Percentiles rank a stretch among this genome's conserved stretches.
phyloP scores from a whole-genome alignment of 257 asterid genomes.

The Ilex asprella region DNA sequence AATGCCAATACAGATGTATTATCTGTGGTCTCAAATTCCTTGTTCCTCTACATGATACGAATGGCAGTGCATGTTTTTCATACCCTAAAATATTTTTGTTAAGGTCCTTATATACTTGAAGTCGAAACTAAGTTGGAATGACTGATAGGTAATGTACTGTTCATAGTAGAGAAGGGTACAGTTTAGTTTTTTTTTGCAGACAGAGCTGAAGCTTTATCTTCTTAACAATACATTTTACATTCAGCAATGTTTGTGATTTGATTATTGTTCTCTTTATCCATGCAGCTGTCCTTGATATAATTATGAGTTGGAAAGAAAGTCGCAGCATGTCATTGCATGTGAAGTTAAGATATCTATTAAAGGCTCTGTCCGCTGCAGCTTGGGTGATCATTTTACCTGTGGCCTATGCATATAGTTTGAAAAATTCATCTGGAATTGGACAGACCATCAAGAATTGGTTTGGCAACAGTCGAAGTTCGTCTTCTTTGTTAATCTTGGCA shows the following conservation, averaged over 20 bases:
- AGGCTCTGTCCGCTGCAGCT: slow-evolving; percentile 69
- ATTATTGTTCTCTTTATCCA: not conserved
- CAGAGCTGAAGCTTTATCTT: not conserved
- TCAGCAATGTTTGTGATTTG: not conserved
- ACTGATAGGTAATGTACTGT: too few species aligned
- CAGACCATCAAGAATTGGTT: slow-evolving; percentile 79
- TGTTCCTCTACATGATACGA: too few species aligned
- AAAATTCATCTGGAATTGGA: slow-evolving; percentile 61
- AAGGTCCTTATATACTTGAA: too few species aligned
- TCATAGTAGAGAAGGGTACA: not conserved
- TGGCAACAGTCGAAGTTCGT: slow-evolving; percentile 65
- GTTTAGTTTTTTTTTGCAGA: not conserved
- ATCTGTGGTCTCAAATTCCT: not conserved
- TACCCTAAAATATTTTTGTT: too few species aligned
- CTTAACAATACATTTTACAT: not conserved
- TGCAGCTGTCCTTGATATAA: slow-evolving; percentile 75
- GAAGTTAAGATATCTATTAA: slow-evolving; percentile 76
- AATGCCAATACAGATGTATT: not conserved
- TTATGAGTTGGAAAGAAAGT: slow-evolving; percentile 86
- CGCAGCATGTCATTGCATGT: slow-evolving; percentile 80
- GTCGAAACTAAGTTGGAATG: too few species aligned
- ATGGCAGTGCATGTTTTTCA: too few species aligned
- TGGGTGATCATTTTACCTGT: slow-evolving; percentile 90
- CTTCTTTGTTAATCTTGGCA: slow-evolving; percentile 78
- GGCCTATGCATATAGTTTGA: slow-evolving; percentile 91